Conservation (phyloP, 2,329 filamentous ascomycete species). For the Anisogramma anomala region DNA sequence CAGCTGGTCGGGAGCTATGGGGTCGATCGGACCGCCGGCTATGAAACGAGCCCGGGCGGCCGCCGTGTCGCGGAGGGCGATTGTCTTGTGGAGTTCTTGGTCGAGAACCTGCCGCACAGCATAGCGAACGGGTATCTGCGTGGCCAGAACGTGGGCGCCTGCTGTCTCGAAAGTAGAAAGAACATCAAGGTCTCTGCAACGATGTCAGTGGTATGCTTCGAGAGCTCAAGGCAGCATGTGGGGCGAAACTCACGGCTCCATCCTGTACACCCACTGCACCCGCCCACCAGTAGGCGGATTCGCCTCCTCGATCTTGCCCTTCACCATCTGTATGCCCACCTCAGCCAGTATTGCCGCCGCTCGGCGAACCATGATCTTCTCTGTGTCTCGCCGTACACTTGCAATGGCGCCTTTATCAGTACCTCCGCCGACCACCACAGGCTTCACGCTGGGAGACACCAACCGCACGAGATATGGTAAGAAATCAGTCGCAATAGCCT, state of each 20-base stretch:
- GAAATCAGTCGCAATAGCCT: slow-evolving; percentile 69
- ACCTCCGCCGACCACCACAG: slow-evolving; percentile 63
- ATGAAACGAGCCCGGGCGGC: slow-evolving; percentile 54
- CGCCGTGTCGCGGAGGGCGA: slow-evolving; percentile 52
- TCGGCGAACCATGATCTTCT: slow-evolving; percentile 68
- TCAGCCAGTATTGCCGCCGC: slow-evolving; percentile 76
- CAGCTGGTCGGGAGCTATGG: neutral
- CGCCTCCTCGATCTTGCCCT: slow-evolving; percentile 57
- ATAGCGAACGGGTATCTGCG: slow-evolving; percentile 68
- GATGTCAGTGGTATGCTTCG: neutral
- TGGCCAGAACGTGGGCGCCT: slow-evolving; percentile 38
- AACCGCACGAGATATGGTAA: slow-evolving; percentile 76
- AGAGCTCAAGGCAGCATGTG: neutral
- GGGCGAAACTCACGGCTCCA: slow-evolving; percentile 75
- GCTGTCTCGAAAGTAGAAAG: slow-evolving; percentile 65
- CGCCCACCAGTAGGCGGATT: slow-evolving; percentile 36
- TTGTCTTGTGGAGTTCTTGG: slow-evolving; percentile 72
- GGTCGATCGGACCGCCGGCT: slow-evolving; percentile 32
- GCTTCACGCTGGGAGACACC: slow-evolving; percentile 80
- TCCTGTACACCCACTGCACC: slow-evolving; percentile 71
- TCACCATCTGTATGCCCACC: slow-evolving; percentile 69
- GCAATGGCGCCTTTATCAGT: slow-evolving; percentile 49
- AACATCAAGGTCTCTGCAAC: slow-evolving; percentile 57
- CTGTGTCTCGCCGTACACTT: slow-evolving; percentile 76
- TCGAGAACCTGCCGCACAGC: slow-evolving; percentile 88